Base-by-base conservation (phyloP, 148 eudicot genomes). In the Nepenthes mirabilis region DNA sequence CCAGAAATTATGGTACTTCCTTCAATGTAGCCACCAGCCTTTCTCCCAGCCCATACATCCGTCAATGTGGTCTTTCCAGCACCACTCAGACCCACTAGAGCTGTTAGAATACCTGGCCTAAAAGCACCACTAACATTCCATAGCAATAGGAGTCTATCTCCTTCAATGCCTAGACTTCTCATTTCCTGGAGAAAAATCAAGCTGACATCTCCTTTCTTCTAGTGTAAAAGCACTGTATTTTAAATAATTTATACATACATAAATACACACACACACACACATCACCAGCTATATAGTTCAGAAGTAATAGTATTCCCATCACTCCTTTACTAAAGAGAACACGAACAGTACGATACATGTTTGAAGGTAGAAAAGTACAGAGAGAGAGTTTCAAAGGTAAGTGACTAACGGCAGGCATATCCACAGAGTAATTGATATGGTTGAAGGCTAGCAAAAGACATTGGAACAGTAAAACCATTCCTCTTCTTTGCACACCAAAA, bases 11-110 rank as follows among this genome's bases (percentile, higher is more conserved):
- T 72, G 57, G 83, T 66, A 62, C 58, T 76, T 43, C 93, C 93
- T 60, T 85, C 83, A 62, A 70, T 80, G 52, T 80, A 80, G 33
- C 93, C 88, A 34, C 82, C 75, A 1, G 93, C 83, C 72, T 85
- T 84, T 61, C 90, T 71, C 58, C 87, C 87, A 11, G 85, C 83
- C 68, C 84, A 65, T 2, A 87, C 90, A 62, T 84, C 87, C 90
- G 81, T 81, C 63, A 87, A 68, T 23, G 90, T 81, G 33, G 90
- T 82, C 64, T 87, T 84, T 37, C 95, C 95, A 58, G 90, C 90
- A 57, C 95, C 95, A 67, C 80, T 87, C 3, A 87, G 85, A 14
- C 90, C 95, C 60, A 87, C 90, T 12, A 87, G 74, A 36, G 95
- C 90, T 40, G 95, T 87, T 63, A 87, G 54, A 73, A 87, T 55